phyloP scores from a whole-genome alignment of 1,139 yeast species.

The Yamadazyma mexicana region DNA sequence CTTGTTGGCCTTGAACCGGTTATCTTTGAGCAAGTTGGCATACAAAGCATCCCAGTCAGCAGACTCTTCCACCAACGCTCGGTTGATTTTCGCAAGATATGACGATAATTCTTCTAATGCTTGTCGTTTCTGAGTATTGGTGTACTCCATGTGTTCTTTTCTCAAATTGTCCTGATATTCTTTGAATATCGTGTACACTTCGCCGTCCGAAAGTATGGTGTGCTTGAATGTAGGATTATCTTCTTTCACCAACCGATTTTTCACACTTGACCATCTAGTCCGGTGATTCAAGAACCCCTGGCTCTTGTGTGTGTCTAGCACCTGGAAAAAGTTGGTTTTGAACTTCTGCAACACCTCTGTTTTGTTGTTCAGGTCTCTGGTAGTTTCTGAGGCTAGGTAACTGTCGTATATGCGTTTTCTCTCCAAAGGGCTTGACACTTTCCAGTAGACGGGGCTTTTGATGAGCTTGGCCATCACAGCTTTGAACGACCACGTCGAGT shows the following conservation, averaged over 20 bases:
- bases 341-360: slow-evolving; percentile 55
- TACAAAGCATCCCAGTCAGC: slow-evolving; percentile 49
- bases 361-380: slow-evolving; percentile 54
- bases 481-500: slow-evolving; percentile 76
- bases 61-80: slow-evolving; percentile 28
- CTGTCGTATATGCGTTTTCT: slow-evolving; percentile 68
- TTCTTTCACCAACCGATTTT: slow-evolving; percentile 45
- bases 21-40: slow-evolving; percentile 39
- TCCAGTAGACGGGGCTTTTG: slow-evolving; percentile 68
- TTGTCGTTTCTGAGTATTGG: slow-evolving; percentile 36
- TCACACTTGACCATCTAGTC: slow-evolving; percentile 68
- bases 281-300: slow-evolving; percentile 47
- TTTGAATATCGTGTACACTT: slow-evolving; percentile 52
- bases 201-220: slow-evolving; percentile 58
- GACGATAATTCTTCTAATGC: slow-evolving; percentile 55
- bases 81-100: slow-evolving; percentile 42
- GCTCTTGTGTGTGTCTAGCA: slow-evolving; percentile 39
- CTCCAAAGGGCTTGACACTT: slow-evolving; percentile 56
- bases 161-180: slow-evolving; percentile 48
- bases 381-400: slow-evolving; percentile 54
- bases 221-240: slow-evolving; percentile 68
- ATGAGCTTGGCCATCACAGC: slow-evolving; percentile 62
- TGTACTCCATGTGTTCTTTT: slow-evolving; percentile 32
- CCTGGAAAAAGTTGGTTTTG: slow-evolving; percentile 50
- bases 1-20: slow-evolving; percentile 58